These are phyloP conservation scores for Margaritispora aquatica DNA, from an alignment of 495 filamentous ascomycete species.

Conservation along the genomic window DNA sequence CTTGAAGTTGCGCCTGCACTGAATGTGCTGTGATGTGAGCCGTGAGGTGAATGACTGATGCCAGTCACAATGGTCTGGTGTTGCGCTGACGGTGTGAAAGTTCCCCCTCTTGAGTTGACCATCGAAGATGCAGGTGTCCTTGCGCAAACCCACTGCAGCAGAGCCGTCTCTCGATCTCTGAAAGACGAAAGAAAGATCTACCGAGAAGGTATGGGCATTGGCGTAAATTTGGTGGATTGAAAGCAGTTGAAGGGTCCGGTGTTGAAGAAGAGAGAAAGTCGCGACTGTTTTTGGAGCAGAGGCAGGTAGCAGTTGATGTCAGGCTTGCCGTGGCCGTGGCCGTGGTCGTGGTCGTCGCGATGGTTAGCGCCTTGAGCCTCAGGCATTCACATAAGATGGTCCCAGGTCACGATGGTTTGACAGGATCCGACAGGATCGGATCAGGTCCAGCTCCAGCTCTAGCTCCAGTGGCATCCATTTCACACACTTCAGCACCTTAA, in stretches of 20 bases:
- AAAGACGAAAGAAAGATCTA: slow-evolving; percentile 26
- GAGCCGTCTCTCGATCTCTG: slow-evolving; percentile 23
- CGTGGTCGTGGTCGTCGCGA: too few species aligned
- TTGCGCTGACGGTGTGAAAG: slow-evolving; percentile 50
- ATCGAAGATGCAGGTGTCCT: slow-evolving; percentile 24
- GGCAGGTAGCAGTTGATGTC: neutral
- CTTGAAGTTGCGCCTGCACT: slow-evolving; percentile 58
- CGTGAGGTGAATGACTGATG: slow-evolving; percentile 41
- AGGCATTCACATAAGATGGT: neutral
- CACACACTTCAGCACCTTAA: too few species aligned
- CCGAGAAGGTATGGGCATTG: slow-evolving; percentile 24
- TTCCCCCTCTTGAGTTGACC: slow-evolving; percentile 33
- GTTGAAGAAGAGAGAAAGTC: too few species aligned
- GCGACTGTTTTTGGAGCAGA: neutral
- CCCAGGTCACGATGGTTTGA: too few species aligned
- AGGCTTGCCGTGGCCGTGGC: too few species aligned
- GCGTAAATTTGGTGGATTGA: neutral
- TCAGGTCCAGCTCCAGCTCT: neutral
- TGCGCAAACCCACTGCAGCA: slow-evolving; percentile 23
- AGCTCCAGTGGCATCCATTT: neutral
- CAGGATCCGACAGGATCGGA: too few species aligned
- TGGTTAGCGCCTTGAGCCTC: neutral
- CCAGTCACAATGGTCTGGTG: slow-evolving; percentile 32
- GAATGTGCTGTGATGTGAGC: slow-evolving; percentile 41
- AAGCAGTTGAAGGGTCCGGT: neutral